Conservation (phyloP, 371 early-diverging fungal species). For the Haplosporangium sp. region DNA sequence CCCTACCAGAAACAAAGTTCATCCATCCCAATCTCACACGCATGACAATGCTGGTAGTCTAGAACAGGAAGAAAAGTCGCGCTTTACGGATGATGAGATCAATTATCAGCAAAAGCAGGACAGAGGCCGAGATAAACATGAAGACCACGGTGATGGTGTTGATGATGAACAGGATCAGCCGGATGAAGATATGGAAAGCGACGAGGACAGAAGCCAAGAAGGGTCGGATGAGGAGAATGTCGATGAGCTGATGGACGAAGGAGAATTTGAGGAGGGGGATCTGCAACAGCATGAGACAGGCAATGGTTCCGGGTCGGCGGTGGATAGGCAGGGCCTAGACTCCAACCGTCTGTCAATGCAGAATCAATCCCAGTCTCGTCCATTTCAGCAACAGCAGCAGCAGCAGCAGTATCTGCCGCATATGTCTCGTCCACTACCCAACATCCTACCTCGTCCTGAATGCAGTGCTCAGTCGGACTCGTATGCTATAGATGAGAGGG, state of each 20-base stretch:
- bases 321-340: no score
- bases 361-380: not conserved
- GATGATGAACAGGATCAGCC: conserved; percentile 7
- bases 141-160: not conserved
- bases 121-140: not conserved
- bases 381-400: conserved; percentile 4
- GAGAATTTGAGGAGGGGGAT: conserved; percentile 19
- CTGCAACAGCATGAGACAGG: not conserved
- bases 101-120: not conserved
- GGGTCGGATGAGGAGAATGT: conserved; percentile 30
- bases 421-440: conserved; percentile 9
- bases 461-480: not conserved
- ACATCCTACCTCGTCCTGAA: conserved; percentile 17
- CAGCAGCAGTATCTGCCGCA: conserved; percentile 11
- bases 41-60: not conserved
- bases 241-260: conserved; percentile 51
- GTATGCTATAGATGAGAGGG: not conserved
- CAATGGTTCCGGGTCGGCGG: not conserved
- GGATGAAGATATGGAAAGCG: not conserved
- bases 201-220: not conserved
- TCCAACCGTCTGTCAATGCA: not conserved
- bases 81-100: not conserved
- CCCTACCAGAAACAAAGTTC: not conserved
- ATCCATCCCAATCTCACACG: not conserved
- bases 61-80: not conserved